Evolutionary conservation across 176 grass and related monocot species (phyloP), one percentile per base, ranked within the genome.

Genomic region (Carex cristatella): DNA sequence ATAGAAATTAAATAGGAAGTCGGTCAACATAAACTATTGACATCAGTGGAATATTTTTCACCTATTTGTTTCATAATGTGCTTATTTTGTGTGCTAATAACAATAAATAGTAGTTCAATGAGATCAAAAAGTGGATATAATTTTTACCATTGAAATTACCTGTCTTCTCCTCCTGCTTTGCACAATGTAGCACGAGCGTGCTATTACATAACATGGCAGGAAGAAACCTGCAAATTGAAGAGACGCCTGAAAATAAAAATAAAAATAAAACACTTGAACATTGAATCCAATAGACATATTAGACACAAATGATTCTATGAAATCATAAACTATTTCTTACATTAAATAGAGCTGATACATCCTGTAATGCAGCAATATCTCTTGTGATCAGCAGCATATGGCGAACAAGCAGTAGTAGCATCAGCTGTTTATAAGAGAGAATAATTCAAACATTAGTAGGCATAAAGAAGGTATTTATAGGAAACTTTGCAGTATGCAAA

Each of bases 151-250:
- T 83, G 19, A 65, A 61, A 51, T 63, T 91, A 99, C 96, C 91
- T 90, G 93, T 87, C 88, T 91, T 82, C 93, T 87, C 75, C 97
- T 86, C 42, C 88, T 81, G 85, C 88, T 92, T 79, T 94, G 88
- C 51, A 94, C 89, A 78, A 89, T 69, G 37, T 94, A 99, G 79
- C 93, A 96, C 4, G 91, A 99, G 40, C 91, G 88, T 13, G 91
- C 90, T 86, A 95, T 96, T 58, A 99, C 91, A 87, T 96, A 99
- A 77, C 97, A 99, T 28, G 97, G 97, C 79, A 99, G 86, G 66
- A 99, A 91, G 84, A 99, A 91, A 16, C 90, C 97, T 2, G 89
- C 90, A 19, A 96, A 94, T 79, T 94, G 93, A 81, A 99, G 88
- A 88, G 87, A 89, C 46, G 88, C 90, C 97, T 99, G 89, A 90